Conservation (phyloP, 352 stramenopile species). For the Thraustochytrium sp. region DNA sequence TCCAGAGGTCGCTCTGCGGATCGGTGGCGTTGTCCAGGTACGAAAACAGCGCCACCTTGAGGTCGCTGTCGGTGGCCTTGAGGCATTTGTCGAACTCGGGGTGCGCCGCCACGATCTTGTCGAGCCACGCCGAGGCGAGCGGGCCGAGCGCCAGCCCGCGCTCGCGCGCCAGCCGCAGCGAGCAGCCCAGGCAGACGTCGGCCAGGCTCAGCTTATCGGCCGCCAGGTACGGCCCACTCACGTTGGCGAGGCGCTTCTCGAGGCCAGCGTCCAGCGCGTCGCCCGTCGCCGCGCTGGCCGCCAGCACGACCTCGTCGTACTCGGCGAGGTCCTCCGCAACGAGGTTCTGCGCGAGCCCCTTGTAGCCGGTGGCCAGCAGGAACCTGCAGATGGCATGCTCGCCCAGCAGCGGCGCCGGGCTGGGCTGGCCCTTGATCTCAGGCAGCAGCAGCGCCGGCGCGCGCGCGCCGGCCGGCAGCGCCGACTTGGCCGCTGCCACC, state of each 20-base stretch:
- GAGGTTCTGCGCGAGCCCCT: neutral
- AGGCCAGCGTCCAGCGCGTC: neutral
- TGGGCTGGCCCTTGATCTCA: neutral
- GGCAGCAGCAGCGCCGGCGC: neutral
- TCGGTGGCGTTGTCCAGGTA: neutral
- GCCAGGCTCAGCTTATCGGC: neutral
- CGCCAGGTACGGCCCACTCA: neutral
- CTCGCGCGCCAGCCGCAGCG: neutral
- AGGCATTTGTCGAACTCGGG: neutral
- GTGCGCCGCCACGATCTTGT: neutral
- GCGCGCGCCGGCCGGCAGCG: neutral
- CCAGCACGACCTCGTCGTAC: neutral
- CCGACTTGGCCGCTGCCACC: neutral
- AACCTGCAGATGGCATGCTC: conserved; percentile 34
- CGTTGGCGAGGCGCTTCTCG: neutral
- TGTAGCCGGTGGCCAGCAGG: neutral
- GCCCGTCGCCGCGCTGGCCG: neutral
- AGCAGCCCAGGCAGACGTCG: conserved; percentile 4
- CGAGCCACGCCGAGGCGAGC: neutral
- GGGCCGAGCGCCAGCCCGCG: neutral
- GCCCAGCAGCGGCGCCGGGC: conserved; percentile 17
- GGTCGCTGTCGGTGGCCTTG: neutral
- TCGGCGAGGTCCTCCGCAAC: neutral
- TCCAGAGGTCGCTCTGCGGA: neutral
- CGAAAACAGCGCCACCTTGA: conserved; percentile 1